phyloP scores from a whole-genome alignment of 768 basidiomycete species.

The Psilocybe subaeruginosa region DNA sequence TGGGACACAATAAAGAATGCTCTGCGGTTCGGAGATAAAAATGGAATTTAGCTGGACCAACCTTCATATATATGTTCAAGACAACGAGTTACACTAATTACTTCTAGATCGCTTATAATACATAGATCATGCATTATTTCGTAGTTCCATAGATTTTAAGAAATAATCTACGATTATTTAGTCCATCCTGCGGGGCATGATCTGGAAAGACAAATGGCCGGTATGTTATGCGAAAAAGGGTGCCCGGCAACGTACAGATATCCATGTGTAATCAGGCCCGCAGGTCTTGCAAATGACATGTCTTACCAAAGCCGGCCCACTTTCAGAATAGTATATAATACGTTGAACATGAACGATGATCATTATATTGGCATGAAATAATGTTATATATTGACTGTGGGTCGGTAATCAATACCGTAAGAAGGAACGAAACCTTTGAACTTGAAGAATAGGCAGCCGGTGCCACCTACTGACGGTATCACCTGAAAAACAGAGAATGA shows the following conservation, averaged over 20 bases:
- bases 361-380: background rate
- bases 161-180: background rate
- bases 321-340: background rate
- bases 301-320: too few relatives aligned
- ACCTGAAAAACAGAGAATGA: background rate
- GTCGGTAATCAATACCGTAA: conserved; percentile 6
- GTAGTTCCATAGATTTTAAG: background rate
- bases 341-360: background rate
- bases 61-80: background rate
- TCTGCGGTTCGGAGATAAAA: conserved; percentile 18
- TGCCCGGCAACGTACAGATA: too few relatives aligned
- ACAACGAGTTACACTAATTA: background rate
- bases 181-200: background rate
- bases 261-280: too few relatives aligned
- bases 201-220: too few relatives aligned
- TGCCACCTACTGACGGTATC: background rate
- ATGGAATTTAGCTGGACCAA: background rate
- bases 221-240: too few relatives aligned
- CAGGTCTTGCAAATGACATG: too few relatives aligned
- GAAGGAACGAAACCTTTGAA: background rate
- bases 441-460: too few relatives aligned
- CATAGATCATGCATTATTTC: background rate
- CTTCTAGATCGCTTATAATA: background rate
- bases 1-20: conserved; percentile 13
- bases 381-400: background rate